phyloP scores from a whole-genome alignment of 495 filamentous ascomycete genomes.

The Trichocladium uniseriatum region DNA sequence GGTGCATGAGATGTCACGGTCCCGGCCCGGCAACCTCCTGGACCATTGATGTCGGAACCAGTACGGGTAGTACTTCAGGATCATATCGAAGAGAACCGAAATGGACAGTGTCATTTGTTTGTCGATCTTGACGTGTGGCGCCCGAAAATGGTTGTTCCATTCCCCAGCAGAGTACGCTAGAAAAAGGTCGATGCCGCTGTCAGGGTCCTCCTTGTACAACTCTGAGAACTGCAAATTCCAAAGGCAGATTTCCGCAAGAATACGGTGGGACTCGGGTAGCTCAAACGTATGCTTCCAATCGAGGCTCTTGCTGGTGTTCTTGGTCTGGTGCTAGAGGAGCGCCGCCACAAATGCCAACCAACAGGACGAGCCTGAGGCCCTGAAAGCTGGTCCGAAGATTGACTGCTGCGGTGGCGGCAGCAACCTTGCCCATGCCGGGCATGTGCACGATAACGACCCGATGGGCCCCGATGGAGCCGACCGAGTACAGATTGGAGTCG shows the following conservation, averaged over 20 bases:
- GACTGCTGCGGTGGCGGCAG: not conserved
- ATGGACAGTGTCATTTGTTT: not conserved
- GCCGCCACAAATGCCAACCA: not conserved
- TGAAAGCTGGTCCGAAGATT: not conserved
- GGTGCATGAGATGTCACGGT: no score
- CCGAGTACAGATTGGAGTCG: not conserved
- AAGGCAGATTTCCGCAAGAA: not conserved
- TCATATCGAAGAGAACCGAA: not conserved
- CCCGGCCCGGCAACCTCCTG: no score
- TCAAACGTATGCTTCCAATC: not conserved
- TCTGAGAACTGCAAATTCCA: slow-evolving; percentile 2
- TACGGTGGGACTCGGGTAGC: not conserved
- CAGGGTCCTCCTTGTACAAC: not conserved
- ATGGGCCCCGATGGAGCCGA: not conserved
- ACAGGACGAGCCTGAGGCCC: not conserved
- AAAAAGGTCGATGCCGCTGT: not conserved
- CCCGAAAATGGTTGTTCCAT: not conserved
- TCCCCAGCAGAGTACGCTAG: not conserved
- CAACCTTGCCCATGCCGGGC: not conserved
- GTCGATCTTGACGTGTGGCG: not conserved
- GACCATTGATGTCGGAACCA: not conserved
- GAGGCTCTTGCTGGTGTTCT: not conserved
- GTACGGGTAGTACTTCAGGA: not conserved
- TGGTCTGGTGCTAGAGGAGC: not conserved
- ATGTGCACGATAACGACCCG: not conserved